phyloP scores from a whole-genome alignment of 192 early-diverging fungal species.

The Lobosporangium transversale region DNA sequence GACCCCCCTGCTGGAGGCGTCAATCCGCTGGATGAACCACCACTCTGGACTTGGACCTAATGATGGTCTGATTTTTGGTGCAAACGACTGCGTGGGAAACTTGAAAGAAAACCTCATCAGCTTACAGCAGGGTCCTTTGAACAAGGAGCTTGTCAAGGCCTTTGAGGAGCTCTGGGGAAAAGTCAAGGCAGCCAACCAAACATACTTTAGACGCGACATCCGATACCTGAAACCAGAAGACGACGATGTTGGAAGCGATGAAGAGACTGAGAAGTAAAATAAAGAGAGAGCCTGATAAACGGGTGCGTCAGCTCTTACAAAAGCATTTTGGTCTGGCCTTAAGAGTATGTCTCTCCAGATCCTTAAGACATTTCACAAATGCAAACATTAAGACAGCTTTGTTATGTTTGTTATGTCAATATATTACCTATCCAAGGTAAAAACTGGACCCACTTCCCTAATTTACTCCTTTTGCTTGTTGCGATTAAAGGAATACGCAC shows the following conservation, averaged over 20 bases:
- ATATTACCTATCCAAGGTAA: no score
- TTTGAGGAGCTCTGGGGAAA: conserved; percentile 17
- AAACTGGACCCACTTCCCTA: no score
- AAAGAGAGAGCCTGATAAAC: no score
- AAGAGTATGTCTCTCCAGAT: no score
- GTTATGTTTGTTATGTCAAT: neutral
- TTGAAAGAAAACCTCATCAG: conserved; percentile 6
- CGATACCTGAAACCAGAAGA: neutral
- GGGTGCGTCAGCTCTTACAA: no score
- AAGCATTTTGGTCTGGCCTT: no score
- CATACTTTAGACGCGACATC: conserved; percentile 20
- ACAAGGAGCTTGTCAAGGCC: conserved; percentile 2
- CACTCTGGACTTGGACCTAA: conserved; percentile 21
- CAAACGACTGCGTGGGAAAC: conserved; percentile 16
- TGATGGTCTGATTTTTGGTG: conserved; percentile 33
- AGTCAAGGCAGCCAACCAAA: conserved; percentile 9
- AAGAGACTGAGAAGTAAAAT: no score
- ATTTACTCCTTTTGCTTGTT: no score
- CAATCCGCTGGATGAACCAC: conserved; percentile 40
- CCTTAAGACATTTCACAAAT: no score
- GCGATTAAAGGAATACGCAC: no score
- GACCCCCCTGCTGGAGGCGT: conserved; percentile 23
- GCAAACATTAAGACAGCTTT: neutral
- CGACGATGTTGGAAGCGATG: neutral
- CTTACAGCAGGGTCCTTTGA: conserved; percentile 14